A percentile compares a stretch with the other conserved stretches of the same genome.
phyloP scores from a whole-genome alignment of 179 eudicot species.

The Actinidia arguta region DNA sequence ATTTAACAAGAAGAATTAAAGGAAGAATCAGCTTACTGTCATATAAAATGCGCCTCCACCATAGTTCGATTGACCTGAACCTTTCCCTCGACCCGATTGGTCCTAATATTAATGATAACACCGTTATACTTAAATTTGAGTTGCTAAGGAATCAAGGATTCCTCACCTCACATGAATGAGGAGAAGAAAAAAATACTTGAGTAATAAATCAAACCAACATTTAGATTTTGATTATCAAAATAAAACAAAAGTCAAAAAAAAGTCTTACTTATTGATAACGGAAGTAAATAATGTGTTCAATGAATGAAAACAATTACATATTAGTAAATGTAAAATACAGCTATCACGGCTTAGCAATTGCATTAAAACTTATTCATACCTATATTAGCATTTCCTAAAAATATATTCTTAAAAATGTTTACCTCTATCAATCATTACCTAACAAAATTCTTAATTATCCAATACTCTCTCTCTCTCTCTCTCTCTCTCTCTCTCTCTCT shows the following conservation, averaged over 20 bases:
- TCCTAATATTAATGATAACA: conserved; percentile 37
- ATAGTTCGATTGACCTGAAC: conserved; percentile 48
- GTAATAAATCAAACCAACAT: not conserved
- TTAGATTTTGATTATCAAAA: not conserved
- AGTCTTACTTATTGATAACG: not conserved
- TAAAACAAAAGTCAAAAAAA: not conserved
- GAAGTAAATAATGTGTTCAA: not conserved
- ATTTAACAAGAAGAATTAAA: not conserved
- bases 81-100: conserved; percentile 48
- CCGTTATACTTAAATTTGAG: not conserved
- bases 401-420: not conserved
- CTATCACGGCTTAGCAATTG: not conserved
- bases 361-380: not conserved
- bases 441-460: not conserved
- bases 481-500: too few relatives aligned
- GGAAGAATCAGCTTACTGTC: conserved; percentile 42
- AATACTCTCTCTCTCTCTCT: not conserved
- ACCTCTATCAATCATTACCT: not conserved
- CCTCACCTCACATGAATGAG: not conserved
- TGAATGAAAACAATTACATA: not conserved
- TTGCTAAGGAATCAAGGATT: not conserved
- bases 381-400: too few relatives aligned
- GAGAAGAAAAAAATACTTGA: not conserved
- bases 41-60: conserved; percentile 72
- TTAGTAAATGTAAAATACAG: not conserved